phyloP scores from a whole-genome alignment of 2,329 filamentous ascomycete genomes.

The Didymella segeticola region DNA sequence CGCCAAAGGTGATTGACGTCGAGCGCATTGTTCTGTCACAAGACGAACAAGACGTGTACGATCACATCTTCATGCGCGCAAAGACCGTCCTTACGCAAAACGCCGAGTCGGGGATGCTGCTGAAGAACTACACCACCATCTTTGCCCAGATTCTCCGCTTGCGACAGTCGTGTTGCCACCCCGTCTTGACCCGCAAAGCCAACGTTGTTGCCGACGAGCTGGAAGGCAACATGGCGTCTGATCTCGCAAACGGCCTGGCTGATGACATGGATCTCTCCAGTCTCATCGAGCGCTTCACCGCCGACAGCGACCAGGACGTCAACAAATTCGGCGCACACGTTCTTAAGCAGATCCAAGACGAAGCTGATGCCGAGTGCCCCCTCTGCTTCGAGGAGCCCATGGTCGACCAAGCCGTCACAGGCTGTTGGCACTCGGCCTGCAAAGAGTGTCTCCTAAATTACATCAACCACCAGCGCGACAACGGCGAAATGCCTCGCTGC shows the following conservation, averaged over 20 bases:
- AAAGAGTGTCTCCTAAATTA: constrained; percentile 91
- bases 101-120: constrained; percentile 86
- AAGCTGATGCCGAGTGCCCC: constrained; percentile 87
- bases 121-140: constrained; percentile 96
- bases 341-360: constrained; percentile 87
- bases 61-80: constrained; percentile 83
- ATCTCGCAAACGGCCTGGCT: constrained; percentile 79
- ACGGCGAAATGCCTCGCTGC: constrained; percentile 77
- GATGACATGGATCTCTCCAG: constrained; percentile 96
- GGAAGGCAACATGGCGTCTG: constrained; percentile 77
- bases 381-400: constrained; percentile 96
- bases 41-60: constrained; percentile 87
- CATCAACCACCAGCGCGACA: constrained; percentile 84
- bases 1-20: constrained; percentile 81
- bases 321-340: constrained; percentile 86
- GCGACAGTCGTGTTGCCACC: constrained; percentile 93
- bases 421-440: constrained; percentile 97
- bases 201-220: constrained; percentile 86
- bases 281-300: constrained; percentile 83
- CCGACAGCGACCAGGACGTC: constrained; percentile 63
- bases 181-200: constrained; percentile 84
- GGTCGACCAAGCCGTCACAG: constrained; percentile 91
- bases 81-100: constrained; percentile 86
- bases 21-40: constrained; percentile 86
- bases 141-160: constrained; percentile 95